phyloP scores from a whole-genome alignment of 768 basidiomycete genomes.

The Hygrophoropsis aurantiaca region DNA sequence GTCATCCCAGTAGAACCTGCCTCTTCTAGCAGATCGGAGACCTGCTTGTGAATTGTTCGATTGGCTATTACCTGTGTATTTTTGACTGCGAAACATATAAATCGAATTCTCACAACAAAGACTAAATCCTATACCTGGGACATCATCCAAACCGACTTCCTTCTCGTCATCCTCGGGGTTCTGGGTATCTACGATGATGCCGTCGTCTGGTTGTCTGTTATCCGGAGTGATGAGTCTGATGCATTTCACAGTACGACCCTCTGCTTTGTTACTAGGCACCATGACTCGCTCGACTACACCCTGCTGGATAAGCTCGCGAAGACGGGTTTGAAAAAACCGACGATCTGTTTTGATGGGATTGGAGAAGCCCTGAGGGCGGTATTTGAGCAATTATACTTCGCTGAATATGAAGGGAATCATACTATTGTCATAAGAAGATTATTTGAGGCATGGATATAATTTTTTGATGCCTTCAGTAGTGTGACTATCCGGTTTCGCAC shows the following conservation, averaged over 20 bases:
- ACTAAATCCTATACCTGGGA: conserved; percentile 26
- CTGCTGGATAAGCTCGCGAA: conserved; percentile 71
- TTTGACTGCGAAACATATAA: conserved; percentile 20
- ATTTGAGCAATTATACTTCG: background rate
- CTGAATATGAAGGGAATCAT: conserved; percentile 23
- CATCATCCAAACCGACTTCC: conserved; percentile 30
- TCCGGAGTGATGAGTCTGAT: conserved; percentile 61
- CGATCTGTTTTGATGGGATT: conserved; percentile 76
- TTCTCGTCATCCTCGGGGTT: conserved; percentile 43
- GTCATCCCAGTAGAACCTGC: conserved; percentile 71
- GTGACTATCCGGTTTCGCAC: conserved; percentile 71
- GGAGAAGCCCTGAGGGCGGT: conserved; percentile 58
- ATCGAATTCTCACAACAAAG: background rate
- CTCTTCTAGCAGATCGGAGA: conserved; percentile 70
- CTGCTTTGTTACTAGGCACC: conserved; percentile 58
- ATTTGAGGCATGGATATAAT: conserved; percentile 67
- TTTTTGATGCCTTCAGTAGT: conserved; percentile 67
- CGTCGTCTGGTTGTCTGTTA: conserved; percentile 31
- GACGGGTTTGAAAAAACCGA: conserved; percentile 76
- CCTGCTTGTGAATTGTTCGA: conserved; percentile 75
- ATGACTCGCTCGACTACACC: conserved; percentile 74
- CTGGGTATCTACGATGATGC: conserved; percentile 31
- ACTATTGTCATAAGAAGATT: conserved; percentile 82
- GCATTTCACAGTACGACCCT: conserved; percentile 54
- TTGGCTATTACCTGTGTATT: conserved; percentile 53